These are phyloP conservation scores for Cercis canadensis DNA, from an alignment of 306 rosid genomes.

Conservation along the genomic window DNA sequence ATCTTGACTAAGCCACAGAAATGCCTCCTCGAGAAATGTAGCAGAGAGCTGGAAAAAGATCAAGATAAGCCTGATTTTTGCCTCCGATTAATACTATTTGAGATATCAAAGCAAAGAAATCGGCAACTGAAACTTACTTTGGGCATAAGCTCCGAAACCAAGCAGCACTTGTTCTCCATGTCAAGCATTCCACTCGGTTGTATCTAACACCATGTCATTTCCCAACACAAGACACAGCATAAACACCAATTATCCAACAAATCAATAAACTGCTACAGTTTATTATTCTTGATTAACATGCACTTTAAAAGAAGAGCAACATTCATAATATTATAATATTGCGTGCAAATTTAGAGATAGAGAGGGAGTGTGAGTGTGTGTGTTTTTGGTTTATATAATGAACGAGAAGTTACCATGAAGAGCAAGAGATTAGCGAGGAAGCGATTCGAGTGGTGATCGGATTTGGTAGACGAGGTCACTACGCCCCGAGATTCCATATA, in stretches of 20 bases:
- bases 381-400: neutral
- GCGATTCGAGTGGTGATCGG: conserved; percentile 45
- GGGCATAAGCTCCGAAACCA: conserved; percentile 63
- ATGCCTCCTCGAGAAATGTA: conserved; percentile 67
- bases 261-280: no score
- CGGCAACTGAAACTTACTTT: conserved; percentile 44
- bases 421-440: conserved; percentile 65
- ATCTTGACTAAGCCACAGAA: conserved; percentile 39
- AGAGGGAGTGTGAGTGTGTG: neutral
- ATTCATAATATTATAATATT: no score
- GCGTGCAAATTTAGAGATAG: neutral
- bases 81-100: neutral
- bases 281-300: no score
- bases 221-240: neutral
- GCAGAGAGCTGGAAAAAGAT: conserved; percentile 58
- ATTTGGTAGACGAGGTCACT: conserved; percentile 17
- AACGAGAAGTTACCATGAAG: conserved; percentile 45
- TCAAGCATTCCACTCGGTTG: conserved; percentile 76
- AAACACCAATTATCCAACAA: no score
- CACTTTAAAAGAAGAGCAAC: no score
- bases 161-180: conserved; percentile 51
- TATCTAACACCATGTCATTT: conserved; percentile 37
- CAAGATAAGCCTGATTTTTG: neutral
- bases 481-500: conserved; percentile 50
- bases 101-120: conserved; percentile 29